These are phyloP conservation scores for Termitomyces eurrhizus DNA, from an alignment of 768 basidiomycete species.

Conservation along the genomic window DNA sequence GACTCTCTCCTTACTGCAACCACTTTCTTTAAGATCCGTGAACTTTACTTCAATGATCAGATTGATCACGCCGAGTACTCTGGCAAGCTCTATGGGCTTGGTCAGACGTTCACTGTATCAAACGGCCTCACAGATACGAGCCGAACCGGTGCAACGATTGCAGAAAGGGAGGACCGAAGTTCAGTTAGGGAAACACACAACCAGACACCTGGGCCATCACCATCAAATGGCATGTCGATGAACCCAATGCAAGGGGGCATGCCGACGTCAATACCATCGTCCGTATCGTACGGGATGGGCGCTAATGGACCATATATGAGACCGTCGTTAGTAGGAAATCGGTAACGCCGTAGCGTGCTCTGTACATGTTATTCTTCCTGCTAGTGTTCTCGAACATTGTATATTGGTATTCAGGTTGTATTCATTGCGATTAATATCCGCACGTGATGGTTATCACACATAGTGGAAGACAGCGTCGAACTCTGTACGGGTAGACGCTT, in stretches of 20 bases:
- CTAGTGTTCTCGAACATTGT: not conserved
- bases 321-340: conserved; percentile 24
- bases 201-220: conserved; percentile 49
- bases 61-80: conserved; percentile 82
- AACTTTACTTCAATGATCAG: conserved; percentile 86
- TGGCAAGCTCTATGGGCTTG: conserved; percentile 80
- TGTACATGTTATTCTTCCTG: not conserved
- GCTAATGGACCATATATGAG: conserved; percentile 64
- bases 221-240: conserved; percentile 47
- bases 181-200: conserved; percentile 49
- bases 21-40: conserved; percentile 95
- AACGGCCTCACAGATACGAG: conserved; percentile 66
- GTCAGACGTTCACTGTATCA: conserved; percentile 66
- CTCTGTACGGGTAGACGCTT: not conserved
- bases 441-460: not conserved
- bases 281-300: conserved; percentile 54
- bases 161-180: conserved; percentile 71
- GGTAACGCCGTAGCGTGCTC: not conserved
- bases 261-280: conserved; percentile 40
- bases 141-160: conserved; percentile 75
- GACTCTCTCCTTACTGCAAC: conserved; percentile 91
- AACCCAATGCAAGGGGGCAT: conserved; percentile 26
- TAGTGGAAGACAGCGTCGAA: not conserved
- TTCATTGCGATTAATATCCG: not conserved
- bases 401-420: not conserved